Evolutionary conservation across 345 rosid genomes (phyloP), one percentile per base, ranked within the genome.

Genomic region (Euphorbia pulcherrima): DNA sequence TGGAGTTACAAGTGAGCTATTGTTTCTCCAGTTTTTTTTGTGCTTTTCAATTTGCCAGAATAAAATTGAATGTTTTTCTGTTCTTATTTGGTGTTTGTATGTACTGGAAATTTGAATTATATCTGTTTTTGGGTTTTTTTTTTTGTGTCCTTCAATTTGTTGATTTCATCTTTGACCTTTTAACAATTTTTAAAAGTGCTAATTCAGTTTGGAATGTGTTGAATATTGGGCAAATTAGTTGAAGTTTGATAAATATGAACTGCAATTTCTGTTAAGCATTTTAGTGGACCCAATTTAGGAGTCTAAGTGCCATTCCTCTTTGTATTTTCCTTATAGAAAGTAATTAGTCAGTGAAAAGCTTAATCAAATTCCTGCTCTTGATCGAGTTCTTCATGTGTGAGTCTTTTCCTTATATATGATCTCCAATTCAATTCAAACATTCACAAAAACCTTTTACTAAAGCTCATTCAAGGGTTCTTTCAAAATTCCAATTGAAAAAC

Each of bases 1-100:
- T 85, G 97, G 97, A 82, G 97, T 88, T 84, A 85, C 94, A 79
- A 92, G 97, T 92, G 97, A 90, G 97, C 87, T 81, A 80, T 84
- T 90, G 89, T 78, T 84, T 79, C 84, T 83, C 80, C 87, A 63
- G 35, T 44, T 1, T 44, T 33, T 33, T 33, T 33, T 7, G 37
- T 11, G 24, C 27, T 63, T 72, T 2, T 48, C 11, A 10, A 48
- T 60, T 20, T 12, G 7, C 7, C 7, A 52, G 28, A 51, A 60
- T 9, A 10, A 55, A 51, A n/a, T n/a, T n/a, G n/a, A n/a, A 8
- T 55, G 47, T 62, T 39, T 13, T 54, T 52, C 59, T 59, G 71
- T 73, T 70, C 52, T 47, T 69, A 46, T 68, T 68, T 41, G 53
- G 50, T 69, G 53, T 72, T 28, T 70, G 26, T 62, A 5, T 73